Evolutionary conservation across 768 basidiomycete genomes (phyloP), one percentile per base, ranked within the genome.

Genomic region (Tylopilus intermedius): DNA sequence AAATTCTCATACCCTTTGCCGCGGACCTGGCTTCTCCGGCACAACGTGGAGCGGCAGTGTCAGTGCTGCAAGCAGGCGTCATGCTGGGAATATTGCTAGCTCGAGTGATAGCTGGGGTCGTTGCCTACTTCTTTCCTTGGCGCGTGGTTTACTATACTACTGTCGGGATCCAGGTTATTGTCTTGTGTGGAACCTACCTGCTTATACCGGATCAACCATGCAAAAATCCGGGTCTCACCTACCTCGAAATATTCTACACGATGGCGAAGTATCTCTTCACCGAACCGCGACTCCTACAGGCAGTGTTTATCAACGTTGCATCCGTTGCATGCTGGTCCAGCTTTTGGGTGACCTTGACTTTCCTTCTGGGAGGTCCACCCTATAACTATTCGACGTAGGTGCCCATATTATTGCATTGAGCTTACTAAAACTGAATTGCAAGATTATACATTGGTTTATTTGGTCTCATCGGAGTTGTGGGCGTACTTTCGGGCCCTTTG

Each of bases 381-480:
- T 77, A 74, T 52, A 3, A 65, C 46, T 75, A 66, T 49, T 63
- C 65, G 9, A 68, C 64, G 65, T 68, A 44, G n/a, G 65, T 61
- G 9, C 33, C 21, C 27, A 42, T n/a, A 2, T 9, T 10, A 8
- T 38, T 18, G 1, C 26, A 0, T 6, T 9, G 45, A 45, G 29
- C 24, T 35, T 18, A n/a, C 32, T 57, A 27, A 62, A 41, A 48
- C 7, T 14, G 10, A 37, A 11, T 2, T 29, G 18, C 3, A n/a
- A 49, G 58, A 44, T 55, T 62, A 33, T 64, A 67, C 18, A 77
- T 77, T 47, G 78, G 78, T 32, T 61, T 79, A n/a, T 76, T 79
- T 55, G 78, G 76, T 22, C 69, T 79, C 5, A 49, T 79, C 8
- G 78, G 79, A 13, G 64, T 74, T 41, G 56, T 47, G 22, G 77